Percentiles rank a stretch among this genome's conserved stretches.
phyloP scores from a whole-genome alignment of 257 asterid genomes.

The Cruciata laevipes region DNA sequence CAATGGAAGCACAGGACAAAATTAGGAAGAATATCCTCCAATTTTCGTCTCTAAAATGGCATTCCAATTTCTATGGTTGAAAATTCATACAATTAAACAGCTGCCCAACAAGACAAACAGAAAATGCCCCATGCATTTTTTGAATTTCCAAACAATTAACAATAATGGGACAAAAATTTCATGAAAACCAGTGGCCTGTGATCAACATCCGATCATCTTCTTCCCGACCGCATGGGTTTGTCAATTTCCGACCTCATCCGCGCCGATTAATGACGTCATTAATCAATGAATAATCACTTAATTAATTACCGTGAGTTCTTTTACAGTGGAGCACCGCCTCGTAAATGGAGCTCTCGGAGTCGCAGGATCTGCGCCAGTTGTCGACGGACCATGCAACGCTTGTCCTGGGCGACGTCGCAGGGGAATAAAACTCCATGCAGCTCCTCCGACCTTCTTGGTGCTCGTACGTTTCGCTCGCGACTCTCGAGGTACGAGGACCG shows the following conservation, averaged over 20 bases:
- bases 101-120: slow-evolving; percentile 16
- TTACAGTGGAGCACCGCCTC: slow-evolving; percentile 95
- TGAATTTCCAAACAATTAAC: slow-evolving; percentile 1
- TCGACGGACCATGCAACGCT: slow-evolving; percentile 54
- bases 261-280: background rate
- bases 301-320: slow-evolving; percentile 54
- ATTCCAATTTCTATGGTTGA: slow-evolving; percentile 28
- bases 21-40: background rate
- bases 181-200: slow-evolving; percentile 8
- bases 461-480: slow-evolving; percentile 12
- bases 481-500: slow-evolving; percentile 22
- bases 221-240: slow-evolving; percentile 5
- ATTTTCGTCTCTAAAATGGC: slow-evolving; percentile 15
- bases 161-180: slow-evolving; percentile 10
- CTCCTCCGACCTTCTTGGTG: slow-evolving; percentile 4
- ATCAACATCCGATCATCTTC: background rate
- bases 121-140: slow-evolving; percentile 7
- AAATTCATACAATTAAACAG: slow-evolving; percentile 9
- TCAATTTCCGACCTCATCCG: background rate
- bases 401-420: slow-evolving; percentile 57
- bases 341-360: slow-evolving; percentile 79
- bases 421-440: slow-evolving; percentile 26
- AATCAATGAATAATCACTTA: slow-evolving; percentile 1
- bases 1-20: slow-evolving; percentile 5
- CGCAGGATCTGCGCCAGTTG: slow-evolving; percentile 71